Conservation (phyloP, 306 rosid species). For the Acacia melanoxylon region DNA sequence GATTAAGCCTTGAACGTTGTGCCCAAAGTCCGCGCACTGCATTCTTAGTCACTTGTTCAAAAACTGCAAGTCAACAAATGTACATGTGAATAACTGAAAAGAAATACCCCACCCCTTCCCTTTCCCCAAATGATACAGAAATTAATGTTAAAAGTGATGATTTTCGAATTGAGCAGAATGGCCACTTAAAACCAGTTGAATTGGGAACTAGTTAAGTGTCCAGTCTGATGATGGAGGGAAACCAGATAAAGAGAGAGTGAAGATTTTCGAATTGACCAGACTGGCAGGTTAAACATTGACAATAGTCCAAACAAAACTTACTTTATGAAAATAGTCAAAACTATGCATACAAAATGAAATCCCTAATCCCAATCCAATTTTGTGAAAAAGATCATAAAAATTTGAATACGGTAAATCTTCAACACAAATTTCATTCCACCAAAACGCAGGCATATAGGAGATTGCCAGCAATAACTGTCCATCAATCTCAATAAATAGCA, state of each 20-base stretch:
- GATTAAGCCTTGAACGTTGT: conserved; percentile 90
- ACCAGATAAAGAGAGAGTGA: not conserved
- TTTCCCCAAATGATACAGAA: not conserved
- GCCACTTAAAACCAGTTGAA: not conserved
- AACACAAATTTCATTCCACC: not conserved
- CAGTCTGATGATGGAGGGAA: not conserved
- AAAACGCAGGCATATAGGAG: not conserved
- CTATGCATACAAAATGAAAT: not conserved
- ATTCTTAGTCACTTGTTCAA: conserved; percentile 96
- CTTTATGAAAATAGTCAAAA: not conserved
- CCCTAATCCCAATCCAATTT: not conserved
- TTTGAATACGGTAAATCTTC: not conserved
- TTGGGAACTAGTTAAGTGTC: not conserved
- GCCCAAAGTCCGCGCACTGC: conserved; percentile 97
- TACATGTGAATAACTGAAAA: conserved; percentile 4
- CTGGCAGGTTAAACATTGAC: not conserved
- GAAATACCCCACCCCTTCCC: not conserved
- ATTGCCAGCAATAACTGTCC: not conserved
- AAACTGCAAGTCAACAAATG: conserved; percentile 58
- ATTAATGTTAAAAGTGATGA: not conserved
- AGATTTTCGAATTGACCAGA: not conserved
- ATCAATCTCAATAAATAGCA: not conserved
- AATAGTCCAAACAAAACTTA: not conserved
- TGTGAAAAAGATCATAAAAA: not conserved
- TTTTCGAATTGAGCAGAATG: not conserved